A percentile compares a stretch with the other conserved stretches of the same genome.
Evolutionary conservation across 768 basidiomycete genomes (phyloP).

Genomic region (Russula emetica): DNA sequence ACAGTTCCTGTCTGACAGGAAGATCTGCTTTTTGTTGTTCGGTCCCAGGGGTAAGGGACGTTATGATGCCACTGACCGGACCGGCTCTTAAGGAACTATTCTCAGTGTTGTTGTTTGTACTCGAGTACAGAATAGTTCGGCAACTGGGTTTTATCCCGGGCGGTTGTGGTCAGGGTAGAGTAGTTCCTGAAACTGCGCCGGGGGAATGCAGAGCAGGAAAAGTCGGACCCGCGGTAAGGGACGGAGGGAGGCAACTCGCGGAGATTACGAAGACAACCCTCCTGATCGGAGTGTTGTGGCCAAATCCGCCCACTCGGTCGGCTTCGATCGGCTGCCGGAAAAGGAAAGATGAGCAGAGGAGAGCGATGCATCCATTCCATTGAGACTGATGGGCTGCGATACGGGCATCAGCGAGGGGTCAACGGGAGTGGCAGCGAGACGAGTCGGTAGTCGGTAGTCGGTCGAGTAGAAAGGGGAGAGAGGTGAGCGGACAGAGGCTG

Average conservation of each 20-base stretch:
- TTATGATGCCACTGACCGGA: background rate
- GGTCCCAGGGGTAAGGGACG: background rate
- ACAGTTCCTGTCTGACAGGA: background rate
- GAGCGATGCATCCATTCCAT: background rate
- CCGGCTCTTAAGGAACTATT: background rate
- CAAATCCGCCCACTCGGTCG: conserved; percentile 5
- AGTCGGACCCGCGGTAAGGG: conserved; percentile 11
- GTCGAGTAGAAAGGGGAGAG: background rate
- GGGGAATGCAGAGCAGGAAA: background rate
- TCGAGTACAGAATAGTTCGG: background rate
- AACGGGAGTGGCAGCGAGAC: background rate
- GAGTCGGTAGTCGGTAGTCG: too few relatives aligned
- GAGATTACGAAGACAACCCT: conserved; percentile 26
- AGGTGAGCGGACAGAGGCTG: background rate
- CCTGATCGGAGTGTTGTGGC: conserved; percentile 24
- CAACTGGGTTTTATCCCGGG: background rate
- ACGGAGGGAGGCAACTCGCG: conserved; percentile 19
- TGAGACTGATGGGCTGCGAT: background rate
- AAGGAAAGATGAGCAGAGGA: conserved; percentile 11
- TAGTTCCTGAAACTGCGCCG: background rate
- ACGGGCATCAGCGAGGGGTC: too few relatives aligned
- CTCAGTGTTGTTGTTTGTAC: background rate
- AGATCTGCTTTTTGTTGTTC: background rate
- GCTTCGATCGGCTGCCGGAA: conserved; percentile 6
- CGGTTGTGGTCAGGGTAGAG: background rate